These are phyloP conservation scores for Ceratocystis harringtonii DNA, from an alignment of 2,329 filamentous ascomycete genomes.

Conservation along the genomic window DNA sequence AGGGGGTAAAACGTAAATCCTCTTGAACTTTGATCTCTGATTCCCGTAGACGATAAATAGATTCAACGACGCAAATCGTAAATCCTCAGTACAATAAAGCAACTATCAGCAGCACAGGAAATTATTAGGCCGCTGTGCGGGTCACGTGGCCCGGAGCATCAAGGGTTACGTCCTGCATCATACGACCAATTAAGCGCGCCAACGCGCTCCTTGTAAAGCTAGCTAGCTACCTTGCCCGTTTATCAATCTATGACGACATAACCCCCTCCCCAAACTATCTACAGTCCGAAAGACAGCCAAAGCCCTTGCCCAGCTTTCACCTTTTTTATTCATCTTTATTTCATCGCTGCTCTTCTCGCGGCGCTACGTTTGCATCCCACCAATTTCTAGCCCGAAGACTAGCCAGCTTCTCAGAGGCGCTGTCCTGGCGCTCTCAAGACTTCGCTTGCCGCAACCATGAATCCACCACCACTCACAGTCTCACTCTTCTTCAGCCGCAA, in stretches of 20 bases:
- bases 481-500: neutral
- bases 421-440: no score
- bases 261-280: neutral
- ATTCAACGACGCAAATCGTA: no score
- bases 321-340: neutral
- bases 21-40: no score
- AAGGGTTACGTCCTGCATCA: neutral
- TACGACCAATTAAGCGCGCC: neutral
- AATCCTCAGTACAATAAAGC: no score
- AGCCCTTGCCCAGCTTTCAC: neutral
- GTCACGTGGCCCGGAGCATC: no score
- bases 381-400: neutral
- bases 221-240: neutral
- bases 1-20: no score
- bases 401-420: neutral
- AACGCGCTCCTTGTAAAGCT: neutral
- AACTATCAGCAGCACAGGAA: no score
- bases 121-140: no score
- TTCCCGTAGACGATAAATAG: no score
- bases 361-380: neutral
- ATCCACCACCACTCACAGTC: neutral
- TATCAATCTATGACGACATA: constrained; percentile 1
- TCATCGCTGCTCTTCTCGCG: neutral
- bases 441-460: neutral
- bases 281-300: neutral